Evolutionary conservation across 176 grass and related monocot genomes (phyloP).

Genomic region (Avena atlantica): DNA sequence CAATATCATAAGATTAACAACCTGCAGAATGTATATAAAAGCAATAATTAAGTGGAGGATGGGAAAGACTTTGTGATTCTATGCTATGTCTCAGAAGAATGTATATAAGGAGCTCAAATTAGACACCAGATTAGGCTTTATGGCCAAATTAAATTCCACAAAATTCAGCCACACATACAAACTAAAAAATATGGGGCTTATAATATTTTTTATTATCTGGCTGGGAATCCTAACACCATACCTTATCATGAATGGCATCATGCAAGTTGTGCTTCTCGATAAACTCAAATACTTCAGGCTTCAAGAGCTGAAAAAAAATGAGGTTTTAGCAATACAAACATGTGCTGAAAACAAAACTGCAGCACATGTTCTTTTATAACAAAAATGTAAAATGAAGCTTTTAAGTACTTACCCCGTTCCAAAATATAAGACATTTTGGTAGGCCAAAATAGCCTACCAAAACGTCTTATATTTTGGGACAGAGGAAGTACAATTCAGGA

Average conservation of each 20-base stretch:
- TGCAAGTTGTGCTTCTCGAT: constrained; percentile 87
- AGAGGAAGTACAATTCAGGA: constrained; percentile 20
- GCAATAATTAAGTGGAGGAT: constrained; percentile 9
- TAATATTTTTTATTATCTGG: neutral
- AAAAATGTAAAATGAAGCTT: too few species aligned
- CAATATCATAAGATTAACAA: constrained; percentile 86
- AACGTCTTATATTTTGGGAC: too few species aligned
- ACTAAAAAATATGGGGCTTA: neutral
- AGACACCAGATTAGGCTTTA: constrained; percentile 1
- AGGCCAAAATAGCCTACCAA: too few species aligned
- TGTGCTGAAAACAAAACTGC: constrained; percentile 32
- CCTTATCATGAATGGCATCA: constrained; percentile 82
- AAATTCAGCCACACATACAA: constrained; percentile 16
- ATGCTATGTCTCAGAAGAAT: constrained; percentile 9
- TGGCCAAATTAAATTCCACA: neutral
- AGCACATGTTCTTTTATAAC: neutral
- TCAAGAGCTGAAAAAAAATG: constrained; percentile 66
- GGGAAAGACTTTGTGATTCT: neutral
- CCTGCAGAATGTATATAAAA: constrained; percentile 49
- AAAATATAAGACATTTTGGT: too few species aligned
- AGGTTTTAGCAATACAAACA: constrained; percentile 31
- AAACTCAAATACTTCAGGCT: constrained; percentile 85
- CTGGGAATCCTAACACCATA: constrained; percentile 42
- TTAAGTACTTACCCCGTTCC: too few species aligned
- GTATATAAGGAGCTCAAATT: neutral